Base-by-base conservation (phyloP, 441 rosid species). In the Pelargonium australe region DNA sequence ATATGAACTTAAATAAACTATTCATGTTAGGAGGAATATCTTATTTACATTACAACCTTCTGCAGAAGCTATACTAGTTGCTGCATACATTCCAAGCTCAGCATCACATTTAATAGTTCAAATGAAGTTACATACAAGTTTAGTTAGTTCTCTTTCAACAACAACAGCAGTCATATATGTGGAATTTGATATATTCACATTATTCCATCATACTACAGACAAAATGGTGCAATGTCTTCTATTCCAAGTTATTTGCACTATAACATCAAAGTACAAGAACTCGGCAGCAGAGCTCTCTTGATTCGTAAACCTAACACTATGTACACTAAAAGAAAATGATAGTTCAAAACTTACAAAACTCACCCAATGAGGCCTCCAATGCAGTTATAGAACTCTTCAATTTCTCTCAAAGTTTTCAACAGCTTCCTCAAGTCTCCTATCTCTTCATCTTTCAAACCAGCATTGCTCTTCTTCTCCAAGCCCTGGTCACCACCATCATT, bases 401-500 rank as follows among this genome's bases (percentile, higher is more conserved):
- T 37, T 37, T 5, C 41, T 37, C 41, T 37, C 41, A 37, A 37
- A 37, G 41, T 37, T 37, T 37, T 37, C 41, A 49, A 49, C 57
- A 49, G 19, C 57, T 49, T 49, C 14, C 57, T 49, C 57, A 49
- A 49, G 57, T 13, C 14, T 49, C 57, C 16, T 13, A 49, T 64
- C 41, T 82, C 81, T 68, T 83, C 80, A 2, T 76, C 80, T 19
- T 72, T 80, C 77, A 89, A 80, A 57, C 68, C 71, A 51, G 28
- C 51, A 40, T 72, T 63, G 9, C 77, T 73, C 69, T 68, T 73
- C 70, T 72, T 79, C 67, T 37, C 58, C 58, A 71, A 71, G 20
- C 68, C 81, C 60, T 70, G 71, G 14, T 68, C 75, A 11, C 69
- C 71, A 40, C 75, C 80, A 6, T 75, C 75, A 28, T 66, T 78